These are phyloP conservation scores for Thalassiosira exigua DNA, from an alignment of 352 stramenopile species.

Conservation along the genomic window DNA sequence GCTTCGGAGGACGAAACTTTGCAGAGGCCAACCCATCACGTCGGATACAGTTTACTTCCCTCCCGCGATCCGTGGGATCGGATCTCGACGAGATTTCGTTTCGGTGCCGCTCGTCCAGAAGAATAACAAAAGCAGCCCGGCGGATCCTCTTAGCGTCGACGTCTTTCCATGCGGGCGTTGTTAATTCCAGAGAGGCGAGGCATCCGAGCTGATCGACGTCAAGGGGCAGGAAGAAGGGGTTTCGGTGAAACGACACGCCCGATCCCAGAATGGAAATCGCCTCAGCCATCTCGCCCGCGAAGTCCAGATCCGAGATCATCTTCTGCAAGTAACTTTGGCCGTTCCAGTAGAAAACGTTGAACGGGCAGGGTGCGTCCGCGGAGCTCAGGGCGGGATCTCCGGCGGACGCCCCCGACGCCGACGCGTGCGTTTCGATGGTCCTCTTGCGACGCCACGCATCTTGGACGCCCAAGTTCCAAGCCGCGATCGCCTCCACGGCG, in stretches of 20 bases:
- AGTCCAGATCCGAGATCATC: constrained; percentile 54
- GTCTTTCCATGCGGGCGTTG: no score
- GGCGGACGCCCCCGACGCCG: neutral
- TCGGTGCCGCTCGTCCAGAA: no score
- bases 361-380: neutral
- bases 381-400: no score
- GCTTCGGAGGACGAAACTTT: constrained; percentile 31
- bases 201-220: neutral
- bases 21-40: constrained; percentile 6
- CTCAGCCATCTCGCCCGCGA: constrained; percentile 44
- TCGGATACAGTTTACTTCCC: constrained; percentile 26
- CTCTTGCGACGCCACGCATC: constrained; percentile 26
- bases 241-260: constrained; percentile 36
- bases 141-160: no score
- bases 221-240: constrained; percentile 44
- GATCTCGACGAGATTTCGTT: no score
- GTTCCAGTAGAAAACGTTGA: constrained; percentile 51
- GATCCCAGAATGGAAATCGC: constrained; percentile 36
- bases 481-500: no score
- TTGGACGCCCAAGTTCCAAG: no score
- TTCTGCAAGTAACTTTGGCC: constrained; percentile 50
- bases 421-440: constrained; percentile 12
- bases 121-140: no score
- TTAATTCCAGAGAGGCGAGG: no score
- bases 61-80: constrained; percentile 20